Evolutionary conservation across 1,284 basidiomycete species (phyloP).

Genomic region (Somion occarium): DNA sequence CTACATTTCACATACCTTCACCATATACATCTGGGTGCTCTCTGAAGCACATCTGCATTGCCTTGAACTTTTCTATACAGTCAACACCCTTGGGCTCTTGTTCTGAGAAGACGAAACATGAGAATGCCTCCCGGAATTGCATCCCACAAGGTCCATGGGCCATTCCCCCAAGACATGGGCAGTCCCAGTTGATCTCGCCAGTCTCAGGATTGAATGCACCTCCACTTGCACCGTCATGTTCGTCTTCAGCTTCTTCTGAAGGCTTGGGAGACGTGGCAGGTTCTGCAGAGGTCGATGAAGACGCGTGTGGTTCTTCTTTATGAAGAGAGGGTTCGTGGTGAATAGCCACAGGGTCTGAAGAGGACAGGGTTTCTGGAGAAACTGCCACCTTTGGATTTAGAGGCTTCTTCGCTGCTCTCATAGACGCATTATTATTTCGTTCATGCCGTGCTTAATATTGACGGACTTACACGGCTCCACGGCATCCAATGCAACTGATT

Average conservation of each 20-base stretch:
- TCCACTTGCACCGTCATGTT: slow-evolving; percentile 28
- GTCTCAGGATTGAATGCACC: slow-evolving; percentile 88
- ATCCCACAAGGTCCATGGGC: slow-evolving; percentile 94
- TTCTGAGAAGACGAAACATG: slow-evolving; percentile 94
- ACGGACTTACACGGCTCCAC: slow-evolving; percentile 13
- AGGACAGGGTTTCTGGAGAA: background rate
- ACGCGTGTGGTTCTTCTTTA: background rate
- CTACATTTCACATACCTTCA: slow-evolving; percentile 57
- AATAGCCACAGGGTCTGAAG: background rate
- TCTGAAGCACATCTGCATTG: slow-evolving; percentile 98
- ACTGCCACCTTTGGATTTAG: background rate
- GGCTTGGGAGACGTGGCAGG: slow-evolving; percentile 9
- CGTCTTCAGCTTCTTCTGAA: slow-evolving; percentile 21
- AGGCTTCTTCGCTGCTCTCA: background rate
- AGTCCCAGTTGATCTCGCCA: slow-evolving; percentile 98
- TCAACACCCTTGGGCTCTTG: slow-evolving; percentile 97
- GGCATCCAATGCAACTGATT: slow-evolving; percentile 41
- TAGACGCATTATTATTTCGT: background rate
- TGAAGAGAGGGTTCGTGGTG: slow-evolving; percentile 4
- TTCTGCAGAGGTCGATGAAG: background rate
- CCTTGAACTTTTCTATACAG: slow-evolving; percentile 97
- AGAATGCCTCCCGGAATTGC: slow-evolving; percentile 95
- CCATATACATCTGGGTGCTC: slow-evolving; percentile 94
- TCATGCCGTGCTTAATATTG: too few species aligned
- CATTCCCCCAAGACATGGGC: slow-evolving; percentile 97